A percentile compares a stretch with the other conserved stretches of the same genome.
These are phyloP conservation scores for Phytophthora syringae DNA, from an alignment of 352 stramenopile genomes.

Conservation along the genomic window DNA sequence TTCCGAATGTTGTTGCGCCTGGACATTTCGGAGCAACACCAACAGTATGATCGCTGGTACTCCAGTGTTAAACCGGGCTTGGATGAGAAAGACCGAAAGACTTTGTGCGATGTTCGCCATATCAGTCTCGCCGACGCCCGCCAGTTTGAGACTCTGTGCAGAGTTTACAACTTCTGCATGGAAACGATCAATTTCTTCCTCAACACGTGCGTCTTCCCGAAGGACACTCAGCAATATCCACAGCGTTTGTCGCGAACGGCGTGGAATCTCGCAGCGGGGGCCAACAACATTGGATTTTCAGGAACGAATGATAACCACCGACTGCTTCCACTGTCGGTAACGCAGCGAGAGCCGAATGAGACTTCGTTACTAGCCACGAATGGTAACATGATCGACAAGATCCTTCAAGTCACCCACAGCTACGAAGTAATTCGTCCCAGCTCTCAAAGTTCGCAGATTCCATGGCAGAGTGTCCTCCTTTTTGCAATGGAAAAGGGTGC, in stretches of 20 bases:
- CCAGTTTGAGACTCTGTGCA: constrained; percentile 64
- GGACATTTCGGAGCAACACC: constrained; percentile 62
- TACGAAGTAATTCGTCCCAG: constrained; percentile 40
- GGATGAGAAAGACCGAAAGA: constrained; percentile 17
- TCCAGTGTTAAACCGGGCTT: constrained; percentile 30
- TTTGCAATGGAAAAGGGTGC: constrained; percentile 45
- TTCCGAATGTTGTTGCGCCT: constrained; percentile 70
- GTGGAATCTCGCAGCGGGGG: constrained; percentile 83
- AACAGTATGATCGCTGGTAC: constrained; percentile 81
- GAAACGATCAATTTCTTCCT: constrained; percentile 88
- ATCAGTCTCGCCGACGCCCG: constrained; percentile 77
- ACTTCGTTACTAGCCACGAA: constrained; percentile 73
- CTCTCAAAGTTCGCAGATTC: constrained; percentile 1
- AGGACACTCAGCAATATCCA: constrained; percentile 85
- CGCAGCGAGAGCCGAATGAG: constrained; percentile 64
- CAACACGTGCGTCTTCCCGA: constrained; percentile 82
- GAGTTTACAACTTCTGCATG: constrained; percentile 68
- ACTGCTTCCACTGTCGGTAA: constrained; percentile 74
- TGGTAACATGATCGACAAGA: constrained; percentile 88
- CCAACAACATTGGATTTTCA: constrained; percentile 80
- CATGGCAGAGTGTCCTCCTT: constrained; percentile 58
- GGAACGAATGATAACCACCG: constrained; percentile 91
- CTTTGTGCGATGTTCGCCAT: constrained; percentile 65
- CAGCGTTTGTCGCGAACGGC: constrained; percentile 69
- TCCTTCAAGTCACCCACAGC: constrained; percentile 44